Conservation (phyloP, 2,329 filamentous ascomycete species). For the Aspergillus felis region DNA sequence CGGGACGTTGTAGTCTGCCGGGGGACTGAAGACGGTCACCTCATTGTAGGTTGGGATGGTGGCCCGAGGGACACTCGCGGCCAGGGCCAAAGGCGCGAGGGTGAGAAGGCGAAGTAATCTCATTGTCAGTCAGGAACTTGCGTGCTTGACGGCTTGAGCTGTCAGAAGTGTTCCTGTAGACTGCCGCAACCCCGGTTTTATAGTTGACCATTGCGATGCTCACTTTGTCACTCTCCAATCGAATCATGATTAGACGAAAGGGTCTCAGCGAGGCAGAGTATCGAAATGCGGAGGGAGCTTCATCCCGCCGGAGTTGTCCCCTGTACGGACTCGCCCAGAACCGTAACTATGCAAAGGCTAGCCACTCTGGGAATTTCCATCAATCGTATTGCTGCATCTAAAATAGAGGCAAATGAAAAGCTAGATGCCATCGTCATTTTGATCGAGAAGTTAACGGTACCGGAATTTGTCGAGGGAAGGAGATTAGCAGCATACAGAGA, state of each 20-base stretch:
- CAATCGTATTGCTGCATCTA: conserved; percentile 1
- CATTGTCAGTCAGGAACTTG: conserved; percentile 7
- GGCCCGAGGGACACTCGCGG: conserved; percentile 2
- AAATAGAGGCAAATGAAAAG: too few species aligned
- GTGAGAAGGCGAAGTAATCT: conserved; percentile 10
- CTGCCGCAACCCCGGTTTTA: not conserved
- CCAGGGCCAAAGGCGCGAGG: conserved; percentile 8
- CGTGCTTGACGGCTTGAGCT: not conserved
- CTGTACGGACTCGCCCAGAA: conserved; percentile 12
- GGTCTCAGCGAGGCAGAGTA: not conserved
- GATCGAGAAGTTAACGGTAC: too few species aligned
- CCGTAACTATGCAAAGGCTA: not conserved
- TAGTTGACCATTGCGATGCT: not conserved
- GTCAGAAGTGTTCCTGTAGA: not conserved
- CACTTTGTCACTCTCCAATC: not conserved
- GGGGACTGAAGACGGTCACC: conserved; percentile 42
- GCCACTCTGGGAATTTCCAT: conserved; percentile 8
- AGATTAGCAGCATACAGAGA: not conserved
- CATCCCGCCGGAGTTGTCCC: conserved; percentile 22
- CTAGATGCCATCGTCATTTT: too few species aligned
- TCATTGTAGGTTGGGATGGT: conserved; percentile 25
- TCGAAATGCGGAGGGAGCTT: not conserved
- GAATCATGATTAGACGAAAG: not conserved
- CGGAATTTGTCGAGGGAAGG: too few species aligned
- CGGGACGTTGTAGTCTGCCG: conserved; percentile 43